phyloP scores from a whole-genome alignment of 2,329 filamentous ascomycete species.

The Alternaria solani region DNA sequence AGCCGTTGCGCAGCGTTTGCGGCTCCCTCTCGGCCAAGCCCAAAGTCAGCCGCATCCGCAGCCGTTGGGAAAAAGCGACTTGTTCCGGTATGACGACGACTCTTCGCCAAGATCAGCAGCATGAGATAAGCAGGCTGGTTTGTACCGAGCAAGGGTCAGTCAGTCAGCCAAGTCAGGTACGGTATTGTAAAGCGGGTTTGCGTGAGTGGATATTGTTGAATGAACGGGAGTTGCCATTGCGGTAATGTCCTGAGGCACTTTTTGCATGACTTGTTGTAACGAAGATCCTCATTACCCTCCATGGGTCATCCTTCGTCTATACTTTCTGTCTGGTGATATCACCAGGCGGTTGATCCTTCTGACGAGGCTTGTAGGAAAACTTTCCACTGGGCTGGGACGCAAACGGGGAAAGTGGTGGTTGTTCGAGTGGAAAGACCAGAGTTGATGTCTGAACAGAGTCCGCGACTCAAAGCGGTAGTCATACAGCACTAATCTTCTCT shows the following conservation, averaged over 20 bases:
- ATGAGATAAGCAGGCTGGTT: background rate
- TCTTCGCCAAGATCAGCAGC: background rate
- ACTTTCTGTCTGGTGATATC: background rate
- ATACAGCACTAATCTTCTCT: background rate
- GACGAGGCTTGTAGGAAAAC: background rate
- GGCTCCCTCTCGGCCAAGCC: background rate
- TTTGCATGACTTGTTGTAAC: background rate
- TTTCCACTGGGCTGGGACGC: background rate
- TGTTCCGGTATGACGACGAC: background rate
- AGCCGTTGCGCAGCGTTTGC: constrained; percentile 1
- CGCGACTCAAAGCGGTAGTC: background rate
- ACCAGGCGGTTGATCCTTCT: background rate
- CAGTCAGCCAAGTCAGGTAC: background rate
- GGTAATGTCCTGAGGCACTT: background rate
- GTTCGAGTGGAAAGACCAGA: background rate
- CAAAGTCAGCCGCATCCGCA: background rate
- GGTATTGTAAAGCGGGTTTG: background rate
- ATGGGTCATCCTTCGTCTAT: background rate
- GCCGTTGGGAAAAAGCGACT: background rate
- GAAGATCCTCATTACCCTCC: constrained; percentile 2
- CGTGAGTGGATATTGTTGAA: background rate
- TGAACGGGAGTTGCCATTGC: background rate
- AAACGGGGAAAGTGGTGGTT: background rate
- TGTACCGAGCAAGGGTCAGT: background rate
- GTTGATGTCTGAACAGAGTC: background rate